Evolutionary conservation across 257 asterid genomes (phyloP).

Genomic region (Plantago elongata): DNA sequence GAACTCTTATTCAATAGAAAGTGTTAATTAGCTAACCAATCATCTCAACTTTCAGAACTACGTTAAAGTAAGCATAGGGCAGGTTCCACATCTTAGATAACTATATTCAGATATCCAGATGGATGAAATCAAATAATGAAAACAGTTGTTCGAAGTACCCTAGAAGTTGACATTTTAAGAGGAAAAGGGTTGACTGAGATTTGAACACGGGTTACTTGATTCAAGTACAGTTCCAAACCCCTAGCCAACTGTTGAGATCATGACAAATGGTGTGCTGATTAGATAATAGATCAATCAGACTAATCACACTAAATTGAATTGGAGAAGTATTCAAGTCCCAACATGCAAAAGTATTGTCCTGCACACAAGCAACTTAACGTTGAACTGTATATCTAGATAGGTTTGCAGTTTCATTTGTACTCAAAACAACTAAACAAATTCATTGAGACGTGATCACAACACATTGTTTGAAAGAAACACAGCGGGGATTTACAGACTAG

Average conservation of each 20-base stretch:
- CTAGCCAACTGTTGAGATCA: slow-evolving; percentile 26
- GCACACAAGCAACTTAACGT: neutral
- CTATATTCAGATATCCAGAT: neutral
- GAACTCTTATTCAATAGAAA: neutral
- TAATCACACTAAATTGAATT: neutral
- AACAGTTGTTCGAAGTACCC: no score
- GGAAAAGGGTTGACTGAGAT: slow-evolving; percentile 66
- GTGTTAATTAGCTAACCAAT: no score
- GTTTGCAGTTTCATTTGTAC: neutral
- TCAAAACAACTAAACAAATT: neutral
- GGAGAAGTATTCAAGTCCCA: neutral
- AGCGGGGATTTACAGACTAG: no score
- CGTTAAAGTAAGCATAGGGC: no score
- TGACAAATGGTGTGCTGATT: neutral
- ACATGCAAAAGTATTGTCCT: neutral
- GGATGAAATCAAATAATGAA: neutral
- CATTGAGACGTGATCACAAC: no score
- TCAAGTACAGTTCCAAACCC: slow-evolving; percentile 37
- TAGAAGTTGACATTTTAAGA: neutral
- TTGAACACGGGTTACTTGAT: slow-evolving; percentile 83
- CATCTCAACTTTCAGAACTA: no score
- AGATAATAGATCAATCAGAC: neutral
- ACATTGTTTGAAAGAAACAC: no score
- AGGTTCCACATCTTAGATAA: no score
- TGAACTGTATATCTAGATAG: neutral